A percentile compares a stretch with the other conserved stretches of the same genome.
These are phyloP conservation scores for Coemansia sp. DNA, from an alignment of 192 early-diverging fungal genomes.

Conservation along the genomic window DNA sequence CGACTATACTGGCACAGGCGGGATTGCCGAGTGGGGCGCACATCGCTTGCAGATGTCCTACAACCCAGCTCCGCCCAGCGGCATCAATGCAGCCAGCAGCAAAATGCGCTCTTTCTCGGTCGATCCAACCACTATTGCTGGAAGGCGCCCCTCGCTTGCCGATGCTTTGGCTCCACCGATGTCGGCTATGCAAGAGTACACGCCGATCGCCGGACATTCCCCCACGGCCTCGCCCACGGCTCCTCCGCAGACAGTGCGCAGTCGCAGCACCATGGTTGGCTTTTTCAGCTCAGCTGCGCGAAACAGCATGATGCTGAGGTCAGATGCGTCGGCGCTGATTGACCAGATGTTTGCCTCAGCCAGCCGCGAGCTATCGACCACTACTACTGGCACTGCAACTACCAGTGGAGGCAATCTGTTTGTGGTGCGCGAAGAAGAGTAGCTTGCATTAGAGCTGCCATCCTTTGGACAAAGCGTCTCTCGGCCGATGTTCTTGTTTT, in stretches of 20 bases:
- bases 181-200: conserved; percentile 35
- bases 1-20: conserved; percentile 54
- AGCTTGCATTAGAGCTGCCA: conserved; percentile 3
- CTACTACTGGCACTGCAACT: background rate
- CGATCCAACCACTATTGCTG: conserved; percentile 33
- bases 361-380: conserved; percentile 37
- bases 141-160: conserved; percentile 51
- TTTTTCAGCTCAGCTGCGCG: conserved; percentile 21
- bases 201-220: conserved; percentile 23
- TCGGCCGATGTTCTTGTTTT: background rate
- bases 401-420: conserved; percentile 17
- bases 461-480: background rate
- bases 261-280: conserved; percentile 14
- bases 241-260: conserved; percentile 24
- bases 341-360: conserved; percentile 59
- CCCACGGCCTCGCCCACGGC: conserved; percentile 30
- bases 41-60: conserved; percentile 50
- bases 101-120: conserved; percentile 45
- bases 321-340: conserved; percentile 47
- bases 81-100: conserved; percentile 11
- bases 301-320: conserved; percentile 47
- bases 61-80: conserved; percentile 23
- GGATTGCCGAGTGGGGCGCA: conserved; percentile 56
- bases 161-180: conserved; percentile 49
- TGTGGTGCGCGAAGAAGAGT: conserved; percentile 50